Base-by-base conservation (phyloP, 1,139 yeast species). In the Zygosaccharomyces sapae region DNA sequence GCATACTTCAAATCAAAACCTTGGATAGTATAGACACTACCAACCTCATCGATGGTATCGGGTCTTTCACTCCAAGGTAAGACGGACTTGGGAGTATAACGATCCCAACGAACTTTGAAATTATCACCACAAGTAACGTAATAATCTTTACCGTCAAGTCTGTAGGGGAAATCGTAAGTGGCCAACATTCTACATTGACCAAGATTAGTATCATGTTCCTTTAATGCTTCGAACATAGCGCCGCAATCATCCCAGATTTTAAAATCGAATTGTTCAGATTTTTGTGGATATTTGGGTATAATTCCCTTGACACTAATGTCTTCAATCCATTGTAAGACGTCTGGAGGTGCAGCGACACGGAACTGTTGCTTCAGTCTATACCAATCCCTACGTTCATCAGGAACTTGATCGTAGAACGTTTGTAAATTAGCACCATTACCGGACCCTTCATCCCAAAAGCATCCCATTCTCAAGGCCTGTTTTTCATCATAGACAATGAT, bases 1-100 rank as follows among this genome's bases (percentile, higher is more conserved):
- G 73, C 73, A 52, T 69, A 71, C 47, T 71, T 70, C 45, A 71
- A 52, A 55, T 71, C 75, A 52, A 71, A 71, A 0, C 75, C 75
- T 54, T 71, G 75, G 18, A 71, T 60, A 0, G 75, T 71, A 45
- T 71, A 71, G 2, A 71, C 75, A 29, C 73, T 69, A 0, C 75
- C 75, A 25, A 71, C 74, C 52, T 71, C 74, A 25, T 69, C 70
- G 37, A 71, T 69, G 1, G 73, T 70, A 43, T 70, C 73, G 0
- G 59, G 58, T 27, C 74, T 52, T 51, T 70, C 75, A 46, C 72
- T 67, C 75, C 75, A 71, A 8, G 75, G 75, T 2, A 59, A 53
- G 3, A 59, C 52, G 8, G 63, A 65, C 10, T 65, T 59, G 10
- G 74, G 74, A 2, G 67, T 51, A 46, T 70, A 70, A 43, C 73